Percentiles rank a stretch among this genome's conserved stretches.
phyloP scores from a whole-genome alignment of 352 stramenopile species.

The Phytopythium boreale region DNA sequence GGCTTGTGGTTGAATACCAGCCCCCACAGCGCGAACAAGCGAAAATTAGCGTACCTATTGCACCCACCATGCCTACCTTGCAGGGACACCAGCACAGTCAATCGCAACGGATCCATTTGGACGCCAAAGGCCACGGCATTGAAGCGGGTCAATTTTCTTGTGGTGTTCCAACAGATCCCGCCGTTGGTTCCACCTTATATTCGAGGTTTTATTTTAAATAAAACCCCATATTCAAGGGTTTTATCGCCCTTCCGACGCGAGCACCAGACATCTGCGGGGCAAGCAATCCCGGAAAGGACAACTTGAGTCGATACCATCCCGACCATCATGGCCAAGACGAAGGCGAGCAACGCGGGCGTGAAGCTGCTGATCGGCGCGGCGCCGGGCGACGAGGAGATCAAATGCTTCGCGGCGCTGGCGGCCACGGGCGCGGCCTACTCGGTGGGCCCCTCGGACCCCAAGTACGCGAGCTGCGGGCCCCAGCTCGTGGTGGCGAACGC shows the following conservation, averaged over 20 bases:
- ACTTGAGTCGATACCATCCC: neutral
- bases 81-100: no score
- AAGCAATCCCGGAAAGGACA: neutral
- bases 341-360: conserved; percentile 15
- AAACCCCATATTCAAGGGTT: neutral
- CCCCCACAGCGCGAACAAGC: no score
- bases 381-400: conserved; percentile 70
- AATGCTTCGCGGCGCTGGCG: conserved; percentile 73
- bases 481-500: conserved; percentile 36
- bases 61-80: no score
- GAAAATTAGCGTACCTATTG: no score
- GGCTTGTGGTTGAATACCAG: no score
- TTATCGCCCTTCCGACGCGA: neutral
- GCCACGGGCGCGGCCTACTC: conserved; percentile 42
- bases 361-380: conserved; percentile 68
- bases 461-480: conserved; percentile 51
- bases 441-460: conserved; percentile 51
- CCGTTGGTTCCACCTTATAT: neutral
- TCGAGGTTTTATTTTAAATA: neutral
- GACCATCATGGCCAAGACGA: conserved; percentile 3
- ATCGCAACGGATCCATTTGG: no score
- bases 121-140: neutral
- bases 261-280: neutral
- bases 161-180: neutral
- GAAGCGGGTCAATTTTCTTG: neutral